A percentile compares a stretch with the other conserved stretches of the same genome.
Evolutionary conservation across 2,329 filamentous ascomycete species (phyloP).

Genomic region (Metarhizium humberi): DNA sequence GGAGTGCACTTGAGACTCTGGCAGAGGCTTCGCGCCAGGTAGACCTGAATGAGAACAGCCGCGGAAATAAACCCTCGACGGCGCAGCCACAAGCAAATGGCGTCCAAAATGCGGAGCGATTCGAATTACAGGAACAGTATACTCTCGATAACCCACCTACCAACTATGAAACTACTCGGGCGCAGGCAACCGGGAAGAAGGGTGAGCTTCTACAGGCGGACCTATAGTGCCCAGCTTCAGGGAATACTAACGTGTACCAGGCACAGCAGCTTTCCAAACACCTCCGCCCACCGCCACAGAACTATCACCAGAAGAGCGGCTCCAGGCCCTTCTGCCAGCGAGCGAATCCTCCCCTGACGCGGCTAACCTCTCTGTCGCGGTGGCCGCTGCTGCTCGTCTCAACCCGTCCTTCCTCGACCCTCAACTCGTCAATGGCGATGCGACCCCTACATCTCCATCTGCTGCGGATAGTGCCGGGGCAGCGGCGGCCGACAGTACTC

Average conservation of each 20-base stretch:
- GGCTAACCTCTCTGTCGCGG: slow-evolving; percentile 45
- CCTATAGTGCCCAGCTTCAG: slow-evolving; percentile 7
- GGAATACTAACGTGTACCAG: neutral
- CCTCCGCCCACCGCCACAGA: slow-evolving; percentile 20
- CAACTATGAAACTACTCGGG: slow-evolving; percentile 31
- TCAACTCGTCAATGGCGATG: slow-evolving; percentile 27
- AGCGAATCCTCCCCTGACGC: slow-evolving; percentile 31
- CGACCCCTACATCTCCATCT: slow-evolving; percentile 20
- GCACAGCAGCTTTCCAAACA: slow-evolving; percentile 12
- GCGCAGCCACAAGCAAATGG: slow-evolving; percentile 16
- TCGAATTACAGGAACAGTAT: slow-evolving; percentile 51
- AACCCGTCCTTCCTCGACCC: slow-evolving; percentile 47
- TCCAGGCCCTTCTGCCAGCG: slow-evolving; percentile 35
- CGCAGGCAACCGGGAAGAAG: slow-evolving; percentile 14
- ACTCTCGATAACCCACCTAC: slow-evolving; percentile 46
- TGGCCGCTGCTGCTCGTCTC: slow-evolving; percentile 45
- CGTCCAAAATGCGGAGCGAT: slow-evolving; percentile 24
- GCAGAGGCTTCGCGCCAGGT: slow-evolving; percentile 82
- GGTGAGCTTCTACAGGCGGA: slow-evolving; percentile 10
- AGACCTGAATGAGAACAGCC: slow-evolving; percentile 53
- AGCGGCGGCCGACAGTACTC: slow-evolving; percentile 11
- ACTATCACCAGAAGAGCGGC: slow-evolving; percentile 38
- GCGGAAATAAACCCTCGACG: slow-evolving; percentile 32
- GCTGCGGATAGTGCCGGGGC: slow-evolving; percentile 11
- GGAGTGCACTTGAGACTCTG: slow-evolving; percentile 76